Conservation (phyloP, 75 land plant genomes). For the Pinus taeda region DNA sequence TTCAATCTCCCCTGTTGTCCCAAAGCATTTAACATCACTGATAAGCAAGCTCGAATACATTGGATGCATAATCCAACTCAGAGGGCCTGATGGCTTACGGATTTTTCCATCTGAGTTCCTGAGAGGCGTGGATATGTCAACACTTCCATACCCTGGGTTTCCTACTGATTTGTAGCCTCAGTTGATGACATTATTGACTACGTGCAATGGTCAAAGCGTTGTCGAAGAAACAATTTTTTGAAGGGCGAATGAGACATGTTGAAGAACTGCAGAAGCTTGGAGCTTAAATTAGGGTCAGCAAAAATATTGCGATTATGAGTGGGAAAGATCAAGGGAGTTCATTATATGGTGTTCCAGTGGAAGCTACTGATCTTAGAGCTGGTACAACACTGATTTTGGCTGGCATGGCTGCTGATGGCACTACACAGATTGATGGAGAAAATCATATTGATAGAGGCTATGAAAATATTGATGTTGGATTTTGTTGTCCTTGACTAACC, state of each 20-base stretch:
- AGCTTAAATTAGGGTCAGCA: slow-evolving; percentile 43
- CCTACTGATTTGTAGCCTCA: slow-evolving; percentile 86
- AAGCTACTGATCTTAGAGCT: slow-evolving; percentile 62
- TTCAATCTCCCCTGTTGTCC: slow-evolving; percentile 58
- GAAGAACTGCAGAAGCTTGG: slow-evolving; percentile 76
- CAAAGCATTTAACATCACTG: slow-evolving; percentile 48
- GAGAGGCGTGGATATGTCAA: slow-evolving; percentile 39
- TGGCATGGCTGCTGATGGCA: slow-evolving; percentile 68
- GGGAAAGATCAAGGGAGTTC: slow-evolving; percentile 48
- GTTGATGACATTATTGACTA: slow-evolving; percentile 50
- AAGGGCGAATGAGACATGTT: slow-evolving; percentile 68
- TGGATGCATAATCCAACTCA: slow-evolving; percentile 49
- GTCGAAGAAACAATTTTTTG: slow-evolving; percentile 76
- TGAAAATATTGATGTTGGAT: slow-evolving; percentile 54
- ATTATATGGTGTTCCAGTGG: slow-evolving; percentile 40
- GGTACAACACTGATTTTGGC: slow-evolving; percentile 66
- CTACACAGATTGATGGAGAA: slow-evolving; percentile 48
- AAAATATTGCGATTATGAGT: slow-evolving; percentile 34
- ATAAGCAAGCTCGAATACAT: slow-evolving; percentile 37
- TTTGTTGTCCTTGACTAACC: no score
- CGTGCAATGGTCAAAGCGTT: slow-evolving; percentile 54
- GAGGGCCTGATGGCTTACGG: slow-evolving; percentile 27
- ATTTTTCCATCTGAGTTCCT: slow-evolving; percentile 24
- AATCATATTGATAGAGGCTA: slow-evolving; percentile 70
- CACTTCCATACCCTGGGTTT: slow-evolving; percentile 73